Percentiles rank a stretch among this genome's conserved stretches.
Evolutionary conservation across 108 stramenopile species (phyloP).

Genomic region (Schizochytrium sp.): DNA sequence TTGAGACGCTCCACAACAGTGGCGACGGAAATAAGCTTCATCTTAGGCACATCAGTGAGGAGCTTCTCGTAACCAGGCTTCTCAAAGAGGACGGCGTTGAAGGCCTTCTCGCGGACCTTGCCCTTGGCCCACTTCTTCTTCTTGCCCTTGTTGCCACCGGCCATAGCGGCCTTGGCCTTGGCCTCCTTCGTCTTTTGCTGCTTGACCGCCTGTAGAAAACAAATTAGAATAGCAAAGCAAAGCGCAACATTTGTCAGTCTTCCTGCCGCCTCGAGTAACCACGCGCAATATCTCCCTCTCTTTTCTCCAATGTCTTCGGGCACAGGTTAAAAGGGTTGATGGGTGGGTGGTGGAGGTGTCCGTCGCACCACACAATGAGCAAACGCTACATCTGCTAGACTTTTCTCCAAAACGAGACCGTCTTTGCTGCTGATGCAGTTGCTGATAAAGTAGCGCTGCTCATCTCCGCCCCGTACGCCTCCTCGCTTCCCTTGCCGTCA

Average conservation of each 20-base stretch:
- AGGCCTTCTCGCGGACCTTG: conserved; percentile 97
- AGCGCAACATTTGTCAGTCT: neutral
- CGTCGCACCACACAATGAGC: too few relatives aligned
- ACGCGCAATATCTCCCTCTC: too few relatives aligned
- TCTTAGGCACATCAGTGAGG: conserved; percentile 93
- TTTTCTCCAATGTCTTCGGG: too few relatives aligned
- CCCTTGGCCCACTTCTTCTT: conserved; percentile 99
- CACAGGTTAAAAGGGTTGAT: too few relatives aligned
- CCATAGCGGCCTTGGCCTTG: conserved; percentile 96
- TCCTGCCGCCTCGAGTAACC: too few relatives aligned
- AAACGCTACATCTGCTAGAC: too few relatives aligned
- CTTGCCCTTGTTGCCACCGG: conserved; percentile 99
- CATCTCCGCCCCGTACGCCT: too few relatives aligned
- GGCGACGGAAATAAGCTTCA: conserved; percentile 98
- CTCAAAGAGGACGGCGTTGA: conserved; percentile 96
- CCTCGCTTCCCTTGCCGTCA: too few relatives aligned
- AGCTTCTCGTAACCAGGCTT: conserved; percentile 91
- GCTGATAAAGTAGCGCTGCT: too few relatives aligned
- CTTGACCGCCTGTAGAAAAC: neutral
- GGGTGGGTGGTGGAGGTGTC: too few relatives aligned
- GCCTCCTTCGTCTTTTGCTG: conserved; percentile 99
- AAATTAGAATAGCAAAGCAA: neutral
- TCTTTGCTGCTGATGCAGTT: too few relatives aligned
- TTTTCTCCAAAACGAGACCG: too few relatives aligned
- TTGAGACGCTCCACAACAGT: conserved; percentile 96